Conservation (phyloP, 1,139 yeast genomes). For the Hansenula anomala region DNA sequence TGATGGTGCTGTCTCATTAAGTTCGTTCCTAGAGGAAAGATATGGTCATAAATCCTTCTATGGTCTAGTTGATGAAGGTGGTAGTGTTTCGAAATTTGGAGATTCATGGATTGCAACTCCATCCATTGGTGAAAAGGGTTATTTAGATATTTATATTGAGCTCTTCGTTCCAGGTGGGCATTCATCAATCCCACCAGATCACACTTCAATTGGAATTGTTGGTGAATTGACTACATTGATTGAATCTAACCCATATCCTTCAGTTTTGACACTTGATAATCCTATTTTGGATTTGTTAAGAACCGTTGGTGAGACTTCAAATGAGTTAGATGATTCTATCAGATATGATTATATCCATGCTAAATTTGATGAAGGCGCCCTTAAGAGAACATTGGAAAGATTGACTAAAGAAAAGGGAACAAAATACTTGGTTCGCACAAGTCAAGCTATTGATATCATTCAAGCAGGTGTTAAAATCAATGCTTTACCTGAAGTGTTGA, state of each 20-base stretch:
- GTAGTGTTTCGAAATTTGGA: constrained; percentile 30
- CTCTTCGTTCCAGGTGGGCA: constrained; percentile 65
- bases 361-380: constrained; percentile 37
- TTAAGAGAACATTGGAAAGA: constrained; percentile 34
- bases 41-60: constrained; percentile 47
- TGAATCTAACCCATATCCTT: constrained; percentile 44
- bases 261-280: constrained; percentile 40
- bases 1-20: constrained; percentile 39
- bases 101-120: constrained; percentile 44
- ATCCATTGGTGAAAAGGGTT: constrained; percentile 64
- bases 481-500: constrained; percentile 65
- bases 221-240: constrained; percentile 45
- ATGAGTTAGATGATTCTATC: constrained; percentile 10
- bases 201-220: constrained; percentile 69
- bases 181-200: constrained; percentile 64
- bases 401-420: constrained; percentile 19
- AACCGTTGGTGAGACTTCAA: constrained; percentile 22
- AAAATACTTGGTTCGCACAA: constrained; percentile 50
- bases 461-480: constrained; percentile 68
- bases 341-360: constrained; percentile 37
- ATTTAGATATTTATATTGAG: constrained; percentile 42
- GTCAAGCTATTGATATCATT: constrained; percentile 67
- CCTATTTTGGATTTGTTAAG: constrained; percentile 40
- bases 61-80: constrained; percentile 54
- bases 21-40: constrained; percentile 32